Conservation (phyloP, 192 early-diverging fungal genomes). For the Coemansia sp. region DNA sequence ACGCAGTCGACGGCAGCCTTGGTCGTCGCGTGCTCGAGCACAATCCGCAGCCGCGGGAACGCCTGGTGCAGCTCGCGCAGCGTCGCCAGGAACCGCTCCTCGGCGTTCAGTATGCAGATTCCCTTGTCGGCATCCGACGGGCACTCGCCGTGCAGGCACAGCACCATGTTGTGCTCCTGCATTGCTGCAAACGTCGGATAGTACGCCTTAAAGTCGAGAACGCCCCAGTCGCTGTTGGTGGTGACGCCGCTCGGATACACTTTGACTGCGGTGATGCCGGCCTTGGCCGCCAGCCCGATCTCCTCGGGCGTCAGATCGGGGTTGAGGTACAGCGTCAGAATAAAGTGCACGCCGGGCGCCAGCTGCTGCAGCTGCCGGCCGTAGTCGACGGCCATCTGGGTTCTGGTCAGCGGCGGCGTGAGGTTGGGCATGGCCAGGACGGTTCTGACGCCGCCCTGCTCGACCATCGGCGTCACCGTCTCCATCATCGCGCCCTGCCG, state of each 20-base stretch:
- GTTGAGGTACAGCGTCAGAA: slow-evolving; percentile 89
- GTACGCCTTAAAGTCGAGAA: slow-evolving; percentile 66
- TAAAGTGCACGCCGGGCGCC: slow-evolving; percentile 81
- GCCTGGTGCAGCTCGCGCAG: slow-evolving; percentile 78
- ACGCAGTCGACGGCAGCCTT: slow-evolving; percentile 89
- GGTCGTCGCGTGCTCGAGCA: slow-evolving; percentile 95
- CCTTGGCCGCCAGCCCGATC: slow-evolving; percentile 74
- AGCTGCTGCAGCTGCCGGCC: slow-evolving; percentile 71
- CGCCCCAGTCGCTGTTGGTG: slow-evolving; percentile 94
- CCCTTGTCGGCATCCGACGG: slow-evolving; percentile 80
- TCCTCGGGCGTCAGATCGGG: slow-evolving; percentile 88
- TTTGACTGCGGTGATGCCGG: slow-evolving; percentile 86
- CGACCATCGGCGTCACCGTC: slow-evolving; percentile 78
- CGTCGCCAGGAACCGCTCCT: slow-evolving; percentile 85
- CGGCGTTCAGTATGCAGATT: slow-evolving; percentile 94
- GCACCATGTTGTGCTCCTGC: slow-evolving; percentile 88
- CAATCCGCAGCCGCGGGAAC: slow-evolving; percentile 92
- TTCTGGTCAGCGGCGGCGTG: slow-evolving; percentile 82
- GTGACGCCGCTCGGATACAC: slow-evolving; percentile 95
- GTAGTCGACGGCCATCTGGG: slow-evolving; percentile 84
- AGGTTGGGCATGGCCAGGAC: slow-evolving; percentile 98
- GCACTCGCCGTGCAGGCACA: slow-evolving; percentile 95
- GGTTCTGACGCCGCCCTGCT: slow-evolving; percentile 73
- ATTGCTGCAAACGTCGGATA: slow-evolving; percentile 94
- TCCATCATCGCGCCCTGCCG: slow-evolving; percentile 90